phyloP scores from a whole-genome alignment of 176 grass and related monocot genomes.

The Triticum aestivum region IWGSC_CS_RefSeq_v2.1 NC_057802.1:367215626-367216125 shows the following conservation, averaged over 20 bases:
- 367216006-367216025: conserved; percentile 68
- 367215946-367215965: conserved; percentile 71
- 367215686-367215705: not conserved
- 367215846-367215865: conserved; percentile 88
- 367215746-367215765: too few relatives aligned
- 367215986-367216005: conserved; percentile 88
- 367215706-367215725: not conserved
- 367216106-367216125: conserved; percentile 95
- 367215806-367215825: conserved; percentile 62
- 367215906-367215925: conserved; percentile 91
- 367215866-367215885: conserved; percentile 98
- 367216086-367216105: conserved; percentile 55
- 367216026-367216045: conserved; percentile 89
- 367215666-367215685: not conserved
- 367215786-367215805: not conserved
- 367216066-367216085: conserved; percentile 72
- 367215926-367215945: conserved; percentile 91
- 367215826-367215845: conserved; percentile 47
- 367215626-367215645: not conserved
- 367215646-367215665: not conserved
- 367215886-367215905: conserved; percentile 83
- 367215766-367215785: not conserved
- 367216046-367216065: conserved; percentile 89
- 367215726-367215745: not conserved
- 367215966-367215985: conserved; percentile 80